These are phyloP conservation scores for Sorghum bicolor DNA, from an alignment of 176 grass and related monocot genomes.

Conservation along the genomic window DNA sequence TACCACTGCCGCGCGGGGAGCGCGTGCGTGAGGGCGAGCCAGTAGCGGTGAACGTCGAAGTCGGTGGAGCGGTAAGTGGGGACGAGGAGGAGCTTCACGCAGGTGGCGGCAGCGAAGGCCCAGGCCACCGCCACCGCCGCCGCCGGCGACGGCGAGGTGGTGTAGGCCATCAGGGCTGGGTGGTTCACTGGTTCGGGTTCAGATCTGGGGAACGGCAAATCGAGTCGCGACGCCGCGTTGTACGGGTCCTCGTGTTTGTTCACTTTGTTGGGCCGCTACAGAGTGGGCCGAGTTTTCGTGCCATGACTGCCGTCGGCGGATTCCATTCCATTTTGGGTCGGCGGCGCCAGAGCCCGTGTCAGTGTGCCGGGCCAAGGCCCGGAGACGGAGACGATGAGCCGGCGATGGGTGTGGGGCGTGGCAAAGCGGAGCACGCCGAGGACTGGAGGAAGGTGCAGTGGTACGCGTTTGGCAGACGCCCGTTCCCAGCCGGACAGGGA, in stretches of 20 bases:
- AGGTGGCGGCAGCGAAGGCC: constrained; percentile 65
- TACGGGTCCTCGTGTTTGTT: neutral
- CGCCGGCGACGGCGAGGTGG: neutral
- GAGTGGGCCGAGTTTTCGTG: neutral
- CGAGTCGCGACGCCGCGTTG: neutral
- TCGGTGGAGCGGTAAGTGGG: constrained; percentile 85
- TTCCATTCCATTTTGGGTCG: neutral
- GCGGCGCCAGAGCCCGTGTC: too few species aligned
- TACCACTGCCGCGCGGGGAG: constrained; percentile 73
- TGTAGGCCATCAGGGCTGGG: neutral
- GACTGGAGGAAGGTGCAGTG: too few species aligned
- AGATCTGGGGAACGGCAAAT: neutral
- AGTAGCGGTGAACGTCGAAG: constrained; percentile 92
- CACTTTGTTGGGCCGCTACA: neutral
- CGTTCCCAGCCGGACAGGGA: too few species aligned
- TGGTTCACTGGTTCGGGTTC: neutral
- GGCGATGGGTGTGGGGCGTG: too few species aligned
- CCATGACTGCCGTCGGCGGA: neutral
- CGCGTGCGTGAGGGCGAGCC: constrained; percentile 72
- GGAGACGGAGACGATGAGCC: neutral
- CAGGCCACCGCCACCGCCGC: constrained; percentile 28
- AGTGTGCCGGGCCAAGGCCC: too few species aligned
- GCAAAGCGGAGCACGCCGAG: too few species aligned
- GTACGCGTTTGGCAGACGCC: too few species aligned
- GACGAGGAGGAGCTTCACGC: constrained; percentile 69